Evolutionary conservation across 2,329 filamentous ascomycete species (phyloP).

Genomic region (Aspergillus bombycis): DNA sequence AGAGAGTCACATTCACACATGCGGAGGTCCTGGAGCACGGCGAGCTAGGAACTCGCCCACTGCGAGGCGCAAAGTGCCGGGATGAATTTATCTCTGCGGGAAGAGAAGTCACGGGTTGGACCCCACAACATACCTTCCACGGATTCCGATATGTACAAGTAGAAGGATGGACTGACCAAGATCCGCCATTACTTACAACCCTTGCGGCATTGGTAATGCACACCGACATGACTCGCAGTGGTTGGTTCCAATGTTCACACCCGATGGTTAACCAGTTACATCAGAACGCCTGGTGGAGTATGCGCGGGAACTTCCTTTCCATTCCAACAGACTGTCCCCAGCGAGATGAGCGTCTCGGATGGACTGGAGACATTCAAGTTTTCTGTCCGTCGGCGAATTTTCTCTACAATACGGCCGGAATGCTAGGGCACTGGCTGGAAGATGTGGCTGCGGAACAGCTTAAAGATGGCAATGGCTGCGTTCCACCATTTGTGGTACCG

Average conservation of each 20-base stretch:
- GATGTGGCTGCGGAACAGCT: slow-evolving; percentile 48
- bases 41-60: slow-evolving; percentile 47
- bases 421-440: slow-evolving; percentile 55
- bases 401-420: slow-evolving; percentile 56
- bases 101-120: slow-evolving; percentile 36
- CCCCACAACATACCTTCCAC: slow-evolving; percentile 58
- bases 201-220: slow-evolving; percentile 51
- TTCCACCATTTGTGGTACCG: slow-evolving; percentile 39
- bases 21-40: slow-evolving; percentile 59
- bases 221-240: slow-evolving; percentile 56
- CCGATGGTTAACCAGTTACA: slow-evolving; percentile 57
- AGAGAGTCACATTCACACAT: slow-evolving; percentile 47
- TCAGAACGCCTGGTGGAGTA: slow-evolving; percentile 59
- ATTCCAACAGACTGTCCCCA: slow-evolving; percentile 63
- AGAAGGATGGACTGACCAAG: slow-evolving; percentile 20
- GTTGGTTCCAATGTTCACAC: slow-evolving; percentile 58
- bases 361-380: slow-evolving; percentile 57
- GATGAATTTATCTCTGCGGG: slow-evolving; percentile 46
- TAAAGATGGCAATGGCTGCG: slow-evolving; percentile 20
- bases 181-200: slow-evolving; percentile 17
- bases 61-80: slow-evolving; percentile 47
- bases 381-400: slow-evolving; percentile 58
- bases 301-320: slow-evolving; percentile 62
- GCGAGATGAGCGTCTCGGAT: slow-evolving; percentile 58
- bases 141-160: slow-evolving; percentile 56